Evolutionary conservation across 2,329 filamentous ascomycete species (phyloP), one percentile per base, ranked within the genome.

Genomic region (Xylaria sp.): DNA sequence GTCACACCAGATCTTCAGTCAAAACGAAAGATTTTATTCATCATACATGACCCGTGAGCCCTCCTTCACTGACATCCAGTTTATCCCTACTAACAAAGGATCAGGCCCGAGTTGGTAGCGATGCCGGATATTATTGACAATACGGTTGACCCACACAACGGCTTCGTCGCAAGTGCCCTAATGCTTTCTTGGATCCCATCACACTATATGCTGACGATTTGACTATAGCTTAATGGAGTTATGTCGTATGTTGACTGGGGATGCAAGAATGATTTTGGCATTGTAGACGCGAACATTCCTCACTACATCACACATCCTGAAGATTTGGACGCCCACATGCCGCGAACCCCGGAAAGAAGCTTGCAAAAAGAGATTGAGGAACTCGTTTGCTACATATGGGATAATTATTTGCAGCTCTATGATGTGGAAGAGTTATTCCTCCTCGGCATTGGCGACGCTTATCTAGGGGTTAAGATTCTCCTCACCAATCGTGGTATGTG

Each of bases 231-330:
- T 79, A 94, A 98, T 82, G 85, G 87, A 51, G 85, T 93, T 49
- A 87, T 88, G 72, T 85, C 88, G 28, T 97, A 97, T 75, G 87
- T 97, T 66, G 88, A 90, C 62, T 97, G 93, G 92, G 92, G 92
- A 0, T 77, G 89, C 19, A 79, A 83, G n/a, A 85, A 92, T 61
- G 87, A 85, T 15, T 96, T 94, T 71, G 92, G 88, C 1, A 87
- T 98, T 21, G 90, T 99, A 70, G 95, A 99, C 74, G 86, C 97
- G 61, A 98, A 98, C 68, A 84, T 99, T 2, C 94, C 94, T 0
- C 89, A 89, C 67, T 87, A 93, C 70, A 82, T 94, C 51, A 89
- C 89, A 1, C 83, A 84, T 19, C 81, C 87, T 42, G 84, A 88
- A 77, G 83, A 86, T 62, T 76, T 76, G 12, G 83, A 86, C 37